A percentile compares a stretch with the other conserved stretches of the same genome.
phyloP scores from a whole-genome alignment of 2,329 filamentous ascomycete genomes.

The Cladosporium sp. region DNA sequence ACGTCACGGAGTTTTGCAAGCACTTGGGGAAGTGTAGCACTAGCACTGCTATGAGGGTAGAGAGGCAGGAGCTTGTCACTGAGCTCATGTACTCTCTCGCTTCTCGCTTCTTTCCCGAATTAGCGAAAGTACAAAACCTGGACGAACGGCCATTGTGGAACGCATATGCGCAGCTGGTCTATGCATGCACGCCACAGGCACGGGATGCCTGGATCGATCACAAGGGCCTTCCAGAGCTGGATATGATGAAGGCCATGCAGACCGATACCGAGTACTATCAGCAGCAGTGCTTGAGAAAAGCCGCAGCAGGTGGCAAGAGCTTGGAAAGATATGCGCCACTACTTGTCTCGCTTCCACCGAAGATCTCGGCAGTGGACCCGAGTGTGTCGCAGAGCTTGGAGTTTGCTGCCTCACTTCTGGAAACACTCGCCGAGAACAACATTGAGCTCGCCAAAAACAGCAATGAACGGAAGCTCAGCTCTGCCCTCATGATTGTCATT shows the following conservation, averaged over 20 bases:
- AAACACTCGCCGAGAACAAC: background rate
- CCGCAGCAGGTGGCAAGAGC: background rate
- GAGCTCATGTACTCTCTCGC: constrained; percentile 18
- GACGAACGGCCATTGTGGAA: constrained; percentile 17
- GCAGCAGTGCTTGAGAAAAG: constrained; percentile 5
- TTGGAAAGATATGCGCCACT: background rate
- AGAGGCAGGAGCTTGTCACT: constrained; percentile 12
- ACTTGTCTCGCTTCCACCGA: background rate
- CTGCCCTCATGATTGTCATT: background rate
- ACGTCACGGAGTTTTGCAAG: constrained; percentile 19
- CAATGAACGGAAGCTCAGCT: background rate
- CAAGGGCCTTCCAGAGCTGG: background rate
- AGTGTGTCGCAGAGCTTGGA: constrained; percentile 4
- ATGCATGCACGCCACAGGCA: constrained; percentile 18
- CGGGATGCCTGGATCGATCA: constrained; percentile 7
- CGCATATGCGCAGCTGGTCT: constrained; percentile 14
- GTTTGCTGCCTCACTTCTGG: constrained; percentile 8
- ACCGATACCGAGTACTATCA: constrained; percentile 8
- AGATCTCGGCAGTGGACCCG: background rate
- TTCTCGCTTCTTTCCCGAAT: constrained; percentile 11
- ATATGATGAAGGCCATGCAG: background rate
- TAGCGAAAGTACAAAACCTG: constrained; percentile 10
- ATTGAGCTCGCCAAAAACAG: background rate
- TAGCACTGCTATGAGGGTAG: constrained; percentile 1
- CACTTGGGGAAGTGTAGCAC: constrained; percentile 13